Base-by-base conservation (phyloP, 1,284 basidiomycete genomes). In the Trichosporon faecale region DNA sequence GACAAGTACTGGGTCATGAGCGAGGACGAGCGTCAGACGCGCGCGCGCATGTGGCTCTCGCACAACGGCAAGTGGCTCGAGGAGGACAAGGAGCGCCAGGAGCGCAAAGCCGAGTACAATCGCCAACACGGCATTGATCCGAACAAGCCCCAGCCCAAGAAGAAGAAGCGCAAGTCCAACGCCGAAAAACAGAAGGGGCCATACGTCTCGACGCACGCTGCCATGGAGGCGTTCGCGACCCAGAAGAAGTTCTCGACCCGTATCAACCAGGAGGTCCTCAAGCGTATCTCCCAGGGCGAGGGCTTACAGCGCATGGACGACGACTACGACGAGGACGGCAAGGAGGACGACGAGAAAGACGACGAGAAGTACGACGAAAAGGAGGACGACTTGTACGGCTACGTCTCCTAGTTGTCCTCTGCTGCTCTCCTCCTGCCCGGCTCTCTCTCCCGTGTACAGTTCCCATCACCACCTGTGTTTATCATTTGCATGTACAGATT, bases 1-100 rank as follows among this genome's bases (percentile, higher is more conserved):
- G 93, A 98, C 80, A 85, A 85, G 29, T 94, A 93, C 85, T 80
- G 71, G 69, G 86, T 97, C 70, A 84, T 98, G 64, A 90, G 88
- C 12, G 90, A 92, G 63, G 92, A 93, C 29, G 96, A 98, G 82
- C 91, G 93, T 6, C 89, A 88, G 79, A 88, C 94, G 78, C 97
- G 95, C 81, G 94, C 96, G 78, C 89, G 95, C 29, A 89, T 99
- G 21, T 99, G 97, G 97, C 92, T 98, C 72, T 94, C 96, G 83
- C 87, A 95, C 80, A 99, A 99, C 84, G 89, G 89, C 74, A 94
- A 97, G 67, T 99, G 97, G 85, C 85, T 99, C 65, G 93, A 97
- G 80, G 90, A 91, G 35, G 86, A 95, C 61, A 93, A 93, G 72
- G 79, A 79, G 65, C 74, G 76, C 35, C 76, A 75, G 65, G 77